Base-by-base conservation (phyloP, 495 filamentous ascomycete genomes). In the Podospora pseudopauciseta region DNA sequence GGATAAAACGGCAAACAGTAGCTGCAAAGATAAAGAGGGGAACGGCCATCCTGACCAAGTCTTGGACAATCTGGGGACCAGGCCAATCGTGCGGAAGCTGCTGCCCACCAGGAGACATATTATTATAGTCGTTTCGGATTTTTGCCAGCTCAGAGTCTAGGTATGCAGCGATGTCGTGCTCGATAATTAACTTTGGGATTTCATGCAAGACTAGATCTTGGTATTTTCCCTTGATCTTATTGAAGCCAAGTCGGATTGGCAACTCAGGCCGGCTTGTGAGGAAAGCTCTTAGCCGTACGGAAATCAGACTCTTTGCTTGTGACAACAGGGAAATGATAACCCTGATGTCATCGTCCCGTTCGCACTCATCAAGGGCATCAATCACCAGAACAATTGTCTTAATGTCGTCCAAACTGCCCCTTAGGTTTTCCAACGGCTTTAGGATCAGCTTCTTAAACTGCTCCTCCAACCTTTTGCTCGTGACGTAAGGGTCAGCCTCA, bases 361-460 rank as follows among this genome's bases (percentile, higher is more conserved):
- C 60, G 19, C 60, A 63, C 19, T 63, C 60, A 20, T 63, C 60
- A 20, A 63, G 60, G 19, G 60, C 60, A 60, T 86, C 83, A 28
- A 86, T 23, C 23, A 23, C 23, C 23, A 23, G 23, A 1, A 59
- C 4, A 30, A 65, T 30, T 57, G 54, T n/a, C 28, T 34, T 30
- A 13, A 16, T 44, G 13, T 60, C 57, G 28, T 44, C 63, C 54
- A 67, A 28, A 63, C 59, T n/a, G 26, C 16, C 54, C 0, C 1
- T 23, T 23, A 23, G 23, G 23, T 2, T 23, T 23, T 23, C 23
- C 23, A 85, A 70, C 16, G 81, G 81, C 32, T 79, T 39, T 60
- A 83, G 68, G 68, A 86, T 71, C 11, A 88, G 79, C 72, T 81
- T 75, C 4, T 83, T 72, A 67, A 83, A 86, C 73, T 88, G 85